phyloP scores from a whole-genome alignment of 2,329 filamentous ascomycete genomes.

The Aureobasidium musti region DNA sequence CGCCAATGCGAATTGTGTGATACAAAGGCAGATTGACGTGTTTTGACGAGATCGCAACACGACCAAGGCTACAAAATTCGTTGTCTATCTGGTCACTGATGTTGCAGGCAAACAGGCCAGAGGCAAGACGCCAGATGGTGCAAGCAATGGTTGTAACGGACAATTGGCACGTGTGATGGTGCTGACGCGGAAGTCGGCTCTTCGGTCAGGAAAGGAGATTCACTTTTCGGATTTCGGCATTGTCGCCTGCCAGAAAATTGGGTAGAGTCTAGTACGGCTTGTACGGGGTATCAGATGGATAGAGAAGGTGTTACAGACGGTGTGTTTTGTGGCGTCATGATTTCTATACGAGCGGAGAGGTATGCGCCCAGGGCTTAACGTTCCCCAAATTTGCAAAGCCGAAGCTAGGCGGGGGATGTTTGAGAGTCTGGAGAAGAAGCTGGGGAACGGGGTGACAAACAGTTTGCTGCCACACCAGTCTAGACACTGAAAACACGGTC shows the following conservation, averaged over 20 bases:
- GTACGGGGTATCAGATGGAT: slow-evolving; percentile 2
- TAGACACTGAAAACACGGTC: slow-evolving; percentile 30
- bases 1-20: slow-evolving; percentile 10
- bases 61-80: neutral
- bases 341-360: neutral
- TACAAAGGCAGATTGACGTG: slow-evolving; percentile 17
- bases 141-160: slow-evolving; percentile 3
- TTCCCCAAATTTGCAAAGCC: slow-evolving; percentile 20
- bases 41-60: neutral
- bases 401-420: slow-evolving; percentile 6
- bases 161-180: slow-evolving; percentile 14
- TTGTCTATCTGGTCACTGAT: neutral
- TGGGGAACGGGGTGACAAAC: neutral
- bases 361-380: slow-evolving; percentile 2
- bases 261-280: neutral
- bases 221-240: neutral
- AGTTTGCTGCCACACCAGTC: slow-evolving; percentile 9
- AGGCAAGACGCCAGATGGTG: slow-evolving; percentile 15
- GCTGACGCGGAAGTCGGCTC: slow-evolving; percentile 20
- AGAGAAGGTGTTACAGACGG: slow-evolving; percentile 20
- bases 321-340: slow-evolving; percentile 17
- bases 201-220: neutral
- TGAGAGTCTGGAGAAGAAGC: neutral
- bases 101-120: neutral
- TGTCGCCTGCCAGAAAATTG: neutral